Evolutionary conservation across 108 stramenopile genomes (phyloP), one percentile per base, ranked within the genome.

Genomic region (Cylindrotheca fusiformis): DNA sequence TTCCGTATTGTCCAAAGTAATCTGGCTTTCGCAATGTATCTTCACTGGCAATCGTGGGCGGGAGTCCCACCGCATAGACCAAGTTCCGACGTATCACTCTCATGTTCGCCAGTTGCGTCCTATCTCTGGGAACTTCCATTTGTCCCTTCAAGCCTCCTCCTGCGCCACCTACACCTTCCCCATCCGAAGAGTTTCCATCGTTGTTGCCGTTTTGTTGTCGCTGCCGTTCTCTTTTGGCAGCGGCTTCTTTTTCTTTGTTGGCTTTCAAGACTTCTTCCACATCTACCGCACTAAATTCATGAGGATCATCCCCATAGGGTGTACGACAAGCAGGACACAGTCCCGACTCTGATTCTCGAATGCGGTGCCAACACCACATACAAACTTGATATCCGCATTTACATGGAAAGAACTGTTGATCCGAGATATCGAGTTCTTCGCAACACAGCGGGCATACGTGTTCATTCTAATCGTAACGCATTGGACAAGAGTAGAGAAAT

Each of bases 351-450:
- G 94, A 90, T 67, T 97, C 97, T 60, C 91, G 88, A 64, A 99
- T 98, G 51, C 94, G 88, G 62, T 98, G 96, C 98, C 98, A 97
- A 77, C 98, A 99, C 97, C 96, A 99, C 96, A 97, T 97, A 81
- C 98, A 99, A 21, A 99, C 94, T 79, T 95, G 91, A 68, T 97
- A 99, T 55, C 97, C 98, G 64, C 98, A 97, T 77, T 95, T 96
- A 71, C 98, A 99, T 14, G 98, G 98, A 75, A 94, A 89, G 76
- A 98, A 98, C 65, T 96, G 90, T 59, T 80, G 80, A 83, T 99
- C 98, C 28, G 95, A 90, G 27, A 97, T 76, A 76, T 99, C 98
- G 64, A 99, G 81, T 32, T 96, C 93, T 75, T 97, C 97, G 75
- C 95, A 95, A 74, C 97, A 98, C 33, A 98, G 88, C 33, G 97